Evolutionary conservation across 2,329 filamentous ascomycete species (phyloP), one percentile per base, ranked within the genome.

Genomic region (Colletotrichum gigasporum): DNA sequence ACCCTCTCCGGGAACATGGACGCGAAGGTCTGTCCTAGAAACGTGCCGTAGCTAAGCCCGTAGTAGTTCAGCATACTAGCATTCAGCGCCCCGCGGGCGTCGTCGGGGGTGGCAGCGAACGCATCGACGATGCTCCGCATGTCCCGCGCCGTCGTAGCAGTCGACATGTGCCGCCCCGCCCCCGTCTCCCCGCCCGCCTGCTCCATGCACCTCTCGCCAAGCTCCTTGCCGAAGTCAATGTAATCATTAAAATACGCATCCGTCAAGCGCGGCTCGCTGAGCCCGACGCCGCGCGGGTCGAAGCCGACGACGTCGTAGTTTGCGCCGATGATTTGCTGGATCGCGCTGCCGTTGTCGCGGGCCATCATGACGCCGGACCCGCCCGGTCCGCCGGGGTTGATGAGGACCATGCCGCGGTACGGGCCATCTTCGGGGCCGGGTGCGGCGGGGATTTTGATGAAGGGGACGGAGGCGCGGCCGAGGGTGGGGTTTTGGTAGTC

Each of bases 11-110:
- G 79, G 57, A 76, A 80, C 73, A 81, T 75, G 0, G 76, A 73
- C 14, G 78, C 77, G 52, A 78, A 81, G 0, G 77, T 78, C 52
- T 74, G 71, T 2, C 79, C 78, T 0, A 79, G 72, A 28, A 79
- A 75, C 0, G 82, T 80, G 1, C 83, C 83, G 53, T 85, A 85
- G 6, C 78, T 81, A 58, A 83, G 76, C 4, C 82, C 83, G 71
- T 74, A 78, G 68, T 80, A 83, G 20, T 81, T 48, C 2, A 62
- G 74, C 12, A 84, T 66, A 35, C 45, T 67, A 1, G 69, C 50
- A 50, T 66, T 65, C 14, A 63, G n/a, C 18, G 57, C 64, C 41
- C 54, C 59, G 22, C 51, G 39, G 7, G 44, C 62, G 4, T 54
- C 61, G 32, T 68, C 42, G 24, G 65, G 32, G 11, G 54, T 39